Conservation (phyloP, 306 rosid species). For the Dicorynia guianensis region DNA sequence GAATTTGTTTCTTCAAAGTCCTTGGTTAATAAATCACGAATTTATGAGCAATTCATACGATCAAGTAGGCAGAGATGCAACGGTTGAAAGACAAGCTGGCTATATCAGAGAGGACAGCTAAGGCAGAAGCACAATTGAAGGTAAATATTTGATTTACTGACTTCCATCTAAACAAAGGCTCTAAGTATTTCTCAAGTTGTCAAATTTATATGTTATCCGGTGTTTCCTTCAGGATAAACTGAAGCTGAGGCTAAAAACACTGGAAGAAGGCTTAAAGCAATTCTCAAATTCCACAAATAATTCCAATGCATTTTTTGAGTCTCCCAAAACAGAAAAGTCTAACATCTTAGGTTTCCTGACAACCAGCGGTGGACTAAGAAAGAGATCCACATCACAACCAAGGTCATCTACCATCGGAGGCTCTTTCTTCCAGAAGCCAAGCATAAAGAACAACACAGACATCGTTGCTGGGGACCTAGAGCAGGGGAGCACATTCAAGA, state of each 20-base stretch:
- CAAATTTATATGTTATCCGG: not conserved
- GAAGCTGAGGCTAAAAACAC: constrained; percentile 78
- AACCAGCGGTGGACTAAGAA: constrained; percentile 60
- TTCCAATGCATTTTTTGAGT: constrained; percentile 45
- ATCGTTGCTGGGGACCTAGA: constrained; percentile 41
- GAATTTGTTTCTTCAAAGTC: too few relatives aligned
- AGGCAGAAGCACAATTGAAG: constrained; percentile 89
- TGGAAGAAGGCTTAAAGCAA: constrained; percentile 87
- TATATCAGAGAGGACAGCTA: constrained; percentile 78
- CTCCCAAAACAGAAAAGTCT: constrained; percentile 69
- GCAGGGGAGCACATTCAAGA: constrained; percentile 48
- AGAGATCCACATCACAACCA: constrained; percentile 86
- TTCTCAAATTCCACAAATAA: constrained; percentile 46
- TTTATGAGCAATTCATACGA: constrained; percentile 2
- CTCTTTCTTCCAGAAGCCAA: constrained; percentile 56
- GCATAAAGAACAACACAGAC: constrained; percentile 45
- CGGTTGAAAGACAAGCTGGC: constrained; percentile 77
- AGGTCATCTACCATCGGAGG: constrained; percentile 59
- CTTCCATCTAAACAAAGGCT: constrained; percentile 8
- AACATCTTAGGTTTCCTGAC: constrained; percentile 75
- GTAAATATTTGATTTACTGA: constrained; percentile 45
- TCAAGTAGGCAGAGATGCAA: constrained; percentile 79
- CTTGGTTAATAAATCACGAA: not conserved
- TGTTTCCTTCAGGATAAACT: constrained; percentile 72
- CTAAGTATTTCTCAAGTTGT: too few relatives aligned